These are phyloP conservation scores for Bombardia bombarda DNA, from an alignment of 495 filamentous ascomycete species.

Conservation along the genomic window DNA sequence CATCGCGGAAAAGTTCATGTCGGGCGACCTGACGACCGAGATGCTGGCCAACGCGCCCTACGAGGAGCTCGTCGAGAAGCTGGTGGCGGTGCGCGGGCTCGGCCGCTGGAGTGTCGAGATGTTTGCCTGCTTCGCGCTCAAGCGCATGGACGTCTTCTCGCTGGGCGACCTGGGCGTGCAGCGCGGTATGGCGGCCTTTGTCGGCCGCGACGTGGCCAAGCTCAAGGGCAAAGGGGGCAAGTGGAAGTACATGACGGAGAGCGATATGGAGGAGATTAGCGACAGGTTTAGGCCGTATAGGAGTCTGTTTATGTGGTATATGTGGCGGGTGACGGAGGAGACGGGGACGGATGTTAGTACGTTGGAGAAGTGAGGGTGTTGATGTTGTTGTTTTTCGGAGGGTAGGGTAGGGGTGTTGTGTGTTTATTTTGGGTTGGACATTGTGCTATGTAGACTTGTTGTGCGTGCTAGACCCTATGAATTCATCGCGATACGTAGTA, in stretches of 20 bases:
- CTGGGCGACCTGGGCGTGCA: constrained; percentile 91
- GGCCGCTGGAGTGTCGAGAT: constrained; percentile 93
- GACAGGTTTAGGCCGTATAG: constrained; percentile 79
- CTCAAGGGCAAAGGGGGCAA: constrained; percentile 81
- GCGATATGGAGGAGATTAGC: constrained; percentile 79
- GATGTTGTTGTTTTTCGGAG: background rate
- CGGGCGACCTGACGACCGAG: constrained; percentile 62
- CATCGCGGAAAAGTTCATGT: constrained; percentile 70
- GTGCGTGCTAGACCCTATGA: too few species aligned
- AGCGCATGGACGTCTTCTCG: constrained; percentile 88
- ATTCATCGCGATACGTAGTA: too few species aligned
- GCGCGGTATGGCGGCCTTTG: constrained; percentile 84
- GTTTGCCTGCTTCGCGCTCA: constrained; percentile 89
- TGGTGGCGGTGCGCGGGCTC: constrained; percentile 81
- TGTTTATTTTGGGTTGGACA: background rate
- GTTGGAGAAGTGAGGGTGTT: constrained; percentile 34
- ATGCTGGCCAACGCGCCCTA: constrained; percentile 71
- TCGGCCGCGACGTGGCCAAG: constrained; percentile 74
- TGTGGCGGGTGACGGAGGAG: constrained; percentile 78
- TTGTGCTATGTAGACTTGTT: background rate
- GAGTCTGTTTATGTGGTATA: constrained; percentile 67
- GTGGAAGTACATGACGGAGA: constrained; percentile 95
- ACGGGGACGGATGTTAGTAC: constrained; percentile 67
- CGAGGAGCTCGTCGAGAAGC: constrained; percentile 72
- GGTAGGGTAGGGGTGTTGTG: background rate